A percentile compares a stretch with the other conserved stretches of the same genome.
Evolutionary conservation across 345 rosid species (phyloP).

Genomic region (Populus davidiana): DNA sequence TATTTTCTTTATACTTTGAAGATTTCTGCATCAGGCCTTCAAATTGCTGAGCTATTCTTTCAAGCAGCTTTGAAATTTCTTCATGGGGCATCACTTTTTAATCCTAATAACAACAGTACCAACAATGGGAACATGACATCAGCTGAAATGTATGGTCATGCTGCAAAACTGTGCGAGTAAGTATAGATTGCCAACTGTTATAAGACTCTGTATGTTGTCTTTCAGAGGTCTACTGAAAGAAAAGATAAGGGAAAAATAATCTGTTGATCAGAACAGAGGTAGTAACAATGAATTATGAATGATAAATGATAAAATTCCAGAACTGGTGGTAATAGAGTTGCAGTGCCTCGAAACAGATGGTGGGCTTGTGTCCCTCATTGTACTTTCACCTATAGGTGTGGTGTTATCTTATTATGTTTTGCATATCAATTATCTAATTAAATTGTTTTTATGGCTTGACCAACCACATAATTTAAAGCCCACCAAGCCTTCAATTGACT

Average conservation of each 20-base stretch:
- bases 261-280: not conserved
- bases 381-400: not conserved
- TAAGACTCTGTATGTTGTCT: not conserved
- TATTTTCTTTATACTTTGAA: not conserved
- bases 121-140: slow-evolving; percentile 9
- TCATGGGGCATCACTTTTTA: slow-evolving; percentile 15
- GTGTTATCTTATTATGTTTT: no score
- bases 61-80: slow-evolving; percentile 22
- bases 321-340: not conserved
- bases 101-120: not conserved
- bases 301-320: not conserved
- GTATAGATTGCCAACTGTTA: not conserved
- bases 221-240: not conserved
- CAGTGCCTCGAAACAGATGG: not conserved
- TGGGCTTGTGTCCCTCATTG: not conserved
- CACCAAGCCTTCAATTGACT: not conserved
- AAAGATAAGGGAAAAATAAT: not conserved
- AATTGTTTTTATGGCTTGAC: not conserved
- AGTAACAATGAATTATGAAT: not conserved
- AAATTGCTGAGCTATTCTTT: slow-evolving; percentile 9
- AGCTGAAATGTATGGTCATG: not conserved
- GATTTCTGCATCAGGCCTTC: slow-evolving; percentile 7
- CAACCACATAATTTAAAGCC: not conserved
- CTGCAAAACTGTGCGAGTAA: slow-evolving; percentile 19
- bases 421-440: not conserved